Percentiles rank a stretch among this genome's conserved stretches.
phyloP scores from a whole-genome alignment of 2,329 filamentous ascomycete species.

The Fusarium azukiicola region DNA sequence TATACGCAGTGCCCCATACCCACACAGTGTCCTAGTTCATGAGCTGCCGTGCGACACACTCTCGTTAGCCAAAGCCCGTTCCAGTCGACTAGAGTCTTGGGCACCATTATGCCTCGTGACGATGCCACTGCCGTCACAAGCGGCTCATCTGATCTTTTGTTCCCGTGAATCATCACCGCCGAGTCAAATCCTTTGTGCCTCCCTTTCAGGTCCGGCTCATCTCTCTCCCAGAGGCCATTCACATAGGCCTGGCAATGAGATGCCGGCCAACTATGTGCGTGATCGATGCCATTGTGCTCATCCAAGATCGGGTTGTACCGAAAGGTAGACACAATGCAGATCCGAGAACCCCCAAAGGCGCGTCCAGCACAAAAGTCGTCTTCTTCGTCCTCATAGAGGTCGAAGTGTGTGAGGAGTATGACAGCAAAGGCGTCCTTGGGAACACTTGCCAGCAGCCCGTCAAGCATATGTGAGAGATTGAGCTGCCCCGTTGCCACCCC shows the following conservation, averaged over 20 bases:
- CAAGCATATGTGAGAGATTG: slow-evolving; percentile 80
- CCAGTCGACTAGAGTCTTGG: slow-evolving; percentile 50
- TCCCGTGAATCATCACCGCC: neutral
- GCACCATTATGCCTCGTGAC: slow-evolving; percentile 44
- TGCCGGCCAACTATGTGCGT: slow-evolving; percentile 80
- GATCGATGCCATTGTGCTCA: slow-evolving; percentile 63
- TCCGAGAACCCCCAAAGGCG: slow-evolving; percentile 82
- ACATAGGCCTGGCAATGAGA: slow-evolving; percentile 79
- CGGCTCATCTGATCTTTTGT: neutral
- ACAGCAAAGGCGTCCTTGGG: slow-evolving; percentile 80
- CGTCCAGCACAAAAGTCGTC: slow-evolving; percentile 85
- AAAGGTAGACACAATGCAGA: slow-evolving; percentile 80
- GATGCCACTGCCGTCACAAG: neutral
- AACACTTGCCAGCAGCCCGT: slow-evolving; percentile 75
- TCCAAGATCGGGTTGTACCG: slow-evolving; percentile 79
- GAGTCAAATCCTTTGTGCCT: slow-evolving; percentile 8
- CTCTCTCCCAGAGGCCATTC: slow-evolving; percentile 58
- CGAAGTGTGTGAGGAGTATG: slow-evolving; percentile 77
- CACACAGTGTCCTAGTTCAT: slow-evolving; percentile 85
- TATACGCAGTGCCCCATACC: slow-evolving; percentile 83
- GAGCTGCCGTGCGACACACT: slow-evolving; percentile 77
- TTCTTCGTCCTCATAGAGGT: slow-evolving; percentile 83
- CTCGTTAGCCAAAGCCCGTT: slow-evolving; percentile 77
- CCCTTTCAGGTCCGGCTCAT: slow-evolving; percentile 1
- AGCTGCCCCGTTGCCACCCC: slow-evolving; percentile 72